Evolutionary conservation across 345 rosid species (phyloP), one percentile per base, ranked within the genome.

Genomic region (Syzygium aqueum): DNA sequence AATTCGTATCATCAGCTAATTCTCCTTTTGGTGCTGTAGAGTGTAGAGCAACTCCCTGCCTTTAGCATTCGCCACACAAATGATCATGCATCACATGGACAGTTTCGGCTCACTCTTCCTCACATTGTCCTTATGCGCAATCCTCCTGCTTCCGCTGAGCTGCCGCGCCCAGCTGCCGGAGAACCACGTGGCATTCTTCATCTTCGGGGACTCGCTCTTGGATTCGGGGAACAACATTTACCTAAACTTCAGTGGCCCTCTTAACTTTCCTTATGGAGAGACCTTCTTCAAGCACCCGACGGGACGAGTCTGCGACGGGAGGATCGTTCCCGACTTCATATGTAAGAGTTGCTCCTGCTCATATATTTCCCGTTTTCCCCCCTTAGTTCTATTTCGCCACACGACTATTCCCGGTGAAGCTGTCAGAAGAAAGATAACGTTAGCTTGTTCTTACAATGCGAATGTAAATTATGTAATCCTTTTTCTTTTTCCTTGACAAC

Each of bases 201-300:
- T 88, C 78, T 85, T 85, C 8, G 89, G 89, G 30, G 87, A 90
- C 40, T 89, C 89, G 21, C 51, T 87, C 15, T 88, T 83, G 57
- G 88, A 86, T 84, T 33, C 82, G 19, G 89, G 89, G 30, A 87
- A 84, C 85, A 84, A 86, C 52, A 43, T 51, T 27, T 86, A 67
- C 85, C 40, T 87, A 10, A 85, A 40, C 6, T 16, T 9, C 8
- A 30, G 5, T 27, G 23, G 43, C 22, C 6, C 78, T n/a, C 57
- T 53, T 46, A 59, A 21, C 54, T 23, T 51, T 22, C 89, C 87
- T 2, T 88, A 57, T 28, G 88, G 87, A 15, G 78, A 77, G 56
- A 87, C 91, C 86, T 56, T 25, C 87, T 89, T 89, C 89, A 63
- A 30, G 65, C 43, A 12, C 15, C 86, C 86, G 3, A 89, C 89